Base-by-base conservation (phyloP, 2,329 filamentous ascomycete genomes). In the Aureobasidium sp. region DNA sequence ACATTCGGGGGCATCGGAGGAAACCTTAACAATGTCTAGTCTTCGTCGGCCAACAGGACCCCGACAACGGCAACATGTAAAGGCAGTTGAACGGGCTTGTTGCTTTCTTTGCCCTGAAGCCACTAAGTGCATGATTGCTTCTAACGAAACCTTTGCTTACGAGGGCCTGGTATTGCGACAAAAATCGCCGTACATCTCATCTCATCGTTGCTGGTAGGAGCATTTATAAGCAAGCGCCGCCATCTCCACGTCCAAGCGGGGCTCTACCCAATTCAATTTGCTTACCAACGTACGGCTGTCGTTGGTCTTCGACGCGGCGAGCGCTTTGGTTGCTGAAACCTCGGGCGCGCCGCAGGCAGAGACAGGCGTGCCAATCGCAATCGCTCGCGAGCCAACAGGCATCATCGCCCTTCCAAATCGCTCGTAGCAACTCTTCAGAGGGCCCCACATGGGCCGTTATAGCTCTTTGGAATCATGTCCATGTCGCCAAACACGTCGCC, bases 361-460 rank as follows among this genome's bases (percentile, higher is more conserved):
- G 39, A 58, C 55, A 27, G 20, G 42, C 10, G n/a, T 26, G 55
- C 42, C 20, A 42, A 37, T 47, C 29, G 20, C 29, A 39, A n/a
- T 29, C n/a, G 9, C 12, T 26, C 17, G 1, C 12, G 15, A 48
- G 15, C 5, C 26, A 48, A 29, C 26, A 48, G 32, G 23, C 42
- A 32, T 27, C 17, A n/a, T 29, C 41, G 27, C 46, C 20, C 42
- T 3, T 27, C 46, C 34, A 9, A 51, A 27, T 60, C 46, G 9
- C 20, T 34, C 29, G 41, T n/a, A 57, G 27, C 53, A 44, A 13
- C 57, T 42, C 32, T 41, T 9, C 34, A 60, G 27, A 60, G 37
- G 57, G 57, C 57, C 57, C 57, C 57, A 60, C 57, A 60, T 60
- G 57, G 41, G 57, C 57, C 57, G 57, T 60, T 60, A 37, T 60